Evolutionary conservation across 2,329 filamentous ascomycete genomes (phyloP).

Genomic region (Aureobasidium mangrovei): DNA sequence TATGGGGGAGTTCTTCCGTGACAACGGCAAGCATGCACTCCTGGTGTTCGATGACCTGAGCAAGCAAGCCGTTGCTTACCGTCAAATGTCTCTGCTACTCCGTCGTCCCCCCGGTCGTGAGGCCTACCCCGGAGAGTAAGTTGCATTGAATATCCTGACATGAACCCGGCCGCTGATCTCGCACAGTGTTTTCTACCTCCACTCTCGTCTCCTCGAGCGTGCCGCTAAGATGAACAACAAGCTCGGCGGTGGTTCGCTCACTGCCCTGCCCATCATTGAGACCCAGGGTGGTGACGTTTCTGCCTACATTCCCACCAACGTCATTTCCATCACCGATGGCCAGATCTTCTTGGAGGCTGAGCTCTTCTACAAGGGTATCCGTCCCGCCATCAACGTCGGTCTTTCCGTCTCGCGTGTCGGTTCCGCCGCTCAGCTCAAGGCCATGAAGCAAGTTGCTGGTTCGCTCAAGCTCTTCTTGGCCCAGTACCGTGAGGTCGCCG

Average conservation of each 20-base stretch:
- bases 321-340: conserved; percentile 99
- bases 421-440: conserved; percentile 98
- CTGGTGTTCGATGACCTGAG: conserved; percentile 92
- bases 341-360: conserved; percentile 99
- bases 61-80: conserved; percentile 87
- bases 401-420: conserved; percentile 99
- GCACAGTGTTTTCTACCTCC: conserved; percentile 81
- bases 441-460: conserved; percentile 99
- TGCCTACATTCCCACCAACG: conserved; percentile 99
- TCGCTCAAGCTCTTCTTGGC: conserved; percentile 99
- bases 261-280: conserved; percentile 95
- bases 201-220: conserved; percentile 98
- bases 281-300: conserved; percentile 99
- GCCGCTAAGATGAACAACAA: conserved; percentile 98
- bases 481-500: conserved; percentile 99
- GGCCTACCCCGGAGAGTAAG: conserved; percentile 89
- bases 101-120: conserved; percentile 98
- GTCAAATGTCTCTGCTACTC: conserved; percentile 97
- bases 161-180: conserved; percentile 19
- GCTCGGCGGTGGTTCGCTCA: conserved; percentile 91
- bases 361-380: conserved; percentile 99
- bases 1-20: conserved; percentile 68
- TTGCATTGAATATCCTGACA: conserved; percentile 16
- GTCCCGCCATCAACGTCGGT: conserved; percentile 99
- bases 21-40: conserved; percentile 79